Evolutionary conservation across 1,139 yeast species (phyloP).

Genomic region (Scheffersomyces segobiensis): DNA sequence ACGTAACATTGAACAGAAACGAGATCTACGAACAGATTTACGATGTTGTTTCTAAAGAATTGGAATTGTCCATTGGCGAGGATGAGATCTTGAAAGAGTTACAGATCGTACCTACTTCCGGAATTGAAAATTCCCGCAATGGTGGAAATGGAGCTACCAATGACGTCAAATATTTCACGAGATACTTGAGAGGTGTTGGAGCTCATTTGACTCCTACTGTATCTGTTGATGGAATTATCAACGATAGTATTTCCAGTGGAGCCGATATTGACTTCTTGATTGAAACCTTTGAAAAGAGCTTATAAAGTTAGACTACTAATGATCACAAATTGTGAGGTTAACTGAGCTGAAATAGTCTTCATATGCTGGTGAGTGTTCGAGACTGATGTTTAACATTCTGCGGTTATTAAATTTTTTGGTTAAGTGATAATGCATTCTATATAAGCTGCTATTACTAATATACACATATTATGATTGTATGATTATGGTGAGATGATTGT

Average conservation of each 20-base stretch:
- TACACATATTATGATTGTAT: not conserved
- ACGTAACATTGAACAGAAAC: constrained; percentile 53
- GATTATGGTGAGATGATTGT: not conserved
- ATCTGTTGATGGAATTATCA: constrained; percentile 63
- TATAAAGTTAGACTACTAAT: not conserved
- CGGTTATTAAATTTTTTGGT: too few relatives aligned
- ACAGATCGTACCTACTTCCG: constrained; percentile 22
- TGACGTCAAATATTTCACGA: constrained; percentile 74
- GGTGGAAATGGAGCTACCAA: constrained; percentile 58
- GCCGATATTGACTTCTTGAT: constrained; percentile 34
- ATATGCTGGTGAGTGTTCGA: too few relatives aligned
- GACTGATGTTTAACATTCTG: too few relatives aligned
- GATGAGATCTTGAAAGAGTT: constrained; percentile 38
- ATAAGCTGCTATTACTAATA: not conserved
- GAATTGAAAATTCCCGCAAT: constrained; percentile 40
- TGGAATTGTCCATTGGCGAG: constrained; percentile 34
- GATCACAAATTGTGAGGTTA: not conserved
- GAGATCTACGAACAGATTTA: constrained; percentile 59
- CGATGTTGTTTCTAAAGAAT: constrained; percentile 44
- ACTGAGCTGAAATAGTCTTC: not conserved
- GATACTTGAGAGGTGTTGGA: constrained; percentile 73
- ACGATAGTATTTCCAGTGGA: constrained; percentile 40
- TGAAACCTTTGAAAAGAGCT: constrained; percentile 23
- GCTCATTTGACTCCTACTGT: constrained; percentile 88
- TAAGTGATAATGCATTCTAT: not conserved